Percentiles rank a stretch among this genome's conserved stretches.
phyloP scores from a whole-genome alignment of 1,284 basidiomycete genomes.

The Tylopilus orsonianus region DNA sequence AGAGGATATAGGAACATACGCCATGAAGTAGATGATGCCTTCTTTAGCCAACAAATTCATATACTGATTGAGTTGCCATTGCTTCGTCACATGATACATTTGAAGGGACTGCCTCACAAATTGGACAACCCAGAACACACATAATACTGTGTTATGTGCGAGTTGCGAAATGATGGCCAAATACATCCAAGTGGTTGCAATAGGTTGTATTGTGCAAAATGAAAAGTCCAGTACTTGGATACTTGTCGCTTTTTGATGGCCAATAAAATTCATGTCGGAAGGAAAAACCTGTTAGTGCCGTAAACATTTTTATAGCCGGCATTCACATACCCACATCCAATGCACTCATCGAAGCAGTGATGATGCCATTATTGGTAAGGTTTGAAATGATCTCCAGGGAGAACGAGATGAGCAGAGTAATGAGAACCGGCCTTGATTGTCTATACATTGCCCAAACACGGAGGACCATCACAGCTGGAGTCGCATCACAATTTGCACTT shows the following conservation, averaged over 20 bases:
- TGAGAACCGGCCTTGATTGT: slow-evolving; percentile 1
- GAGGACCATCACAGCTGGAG: slow-evolving; percentile 12
- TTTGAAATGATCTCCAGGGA: not conserved
- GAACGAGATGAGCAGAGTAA: not conserved
- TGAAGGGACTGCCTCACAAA: not conserved
- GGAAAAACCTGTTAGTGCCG: too few species aligned
- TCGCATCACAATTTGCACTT: not conserved
- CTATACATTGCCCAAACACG: slow-evolving; percentile 16
- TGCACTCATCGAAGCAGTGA: too few species aligned
- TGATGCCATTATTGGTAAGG: too few species aligned
- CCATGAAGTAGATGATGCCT: not conserved
- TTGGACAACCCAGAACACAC: not conserved
- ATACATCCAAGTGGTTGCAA: not conserved
- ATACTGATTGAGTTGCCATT: not conserved
- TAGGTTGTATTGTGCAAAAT: not conserved
- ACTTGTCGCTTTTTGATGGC: not conserved
- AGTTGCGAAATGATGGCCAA: not conserved
- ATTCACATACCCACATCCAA: too few species aligned
- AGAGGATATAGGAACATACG: not conserved
- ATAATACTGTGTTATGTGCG: not conserved
- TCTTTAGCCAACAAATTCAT: not conserved
- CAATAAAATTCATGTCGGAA: too few species aligned
- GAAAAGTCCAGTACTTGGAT: not conserved
- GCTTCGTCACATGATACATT: not conserved
- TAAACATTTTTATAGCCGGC: too few species aligned